Base-by-base conservation (phyloP, 768 basidiomycete species). In the Boletales sp. region DNA sequence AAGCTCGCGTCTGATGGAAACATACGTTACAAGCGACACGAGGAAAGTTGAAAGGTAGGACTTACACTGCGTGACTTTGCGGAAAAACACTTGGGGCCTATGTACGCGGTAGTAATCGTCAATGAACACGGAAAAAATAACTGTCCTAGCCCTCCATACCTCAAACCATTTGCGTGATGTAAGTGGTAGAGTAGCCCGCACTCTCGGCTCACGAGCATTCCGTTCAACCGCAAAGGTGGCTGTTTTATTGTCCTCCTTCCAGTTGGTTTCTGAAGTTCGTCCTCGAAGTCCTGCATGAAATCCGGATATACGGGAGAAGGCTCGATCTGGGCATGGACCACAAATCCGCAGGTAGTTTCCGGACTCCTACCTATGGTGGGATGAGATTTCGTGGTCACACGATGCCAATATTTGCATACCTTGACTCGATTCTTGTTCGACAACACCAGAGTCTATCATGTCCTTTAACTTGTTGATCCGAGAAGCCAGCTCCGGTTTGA, bases 151-250 rank as follows among this genome's bases (percentile, higher is more conserved):
- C 1, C 12, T 10, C 45, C 74, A 19, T 53, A 88, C 86, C 86
- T 79, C 43, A 94, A 62, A 0, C 91, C 91, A 39, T 82, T 75
- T 0, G 84, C 81, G 19, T 84, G 78, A 24, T 74, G 74, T 5
- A 91, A 60, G 50, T 84, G 83, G 43, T 83, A 82, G 35, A 91
- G 66, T 35, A 92, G 67, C 4, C 89, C 93, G 61, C 93, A 95
- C 52, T 88, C 80, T 59, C 79, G 80, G 63, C 92, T 94, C 41
- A 94, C 60, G 1, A 92, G 63, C 8, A 94, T 70, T 9, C 82
- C 87, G 43, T 77, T 79, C 39, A 90, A 60, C 3, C 71, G 71
- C 46, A 89, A 63, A 31, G 76, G 78, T 3, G 87, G 86, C 0
- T 79, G 65, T 3, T 66, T 61, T 8, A 78, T 72, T 0, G 85